Base-by-base conservation (phyloP, 768 basidiomycete species). In the Austroboletus eburneus region DNA sequence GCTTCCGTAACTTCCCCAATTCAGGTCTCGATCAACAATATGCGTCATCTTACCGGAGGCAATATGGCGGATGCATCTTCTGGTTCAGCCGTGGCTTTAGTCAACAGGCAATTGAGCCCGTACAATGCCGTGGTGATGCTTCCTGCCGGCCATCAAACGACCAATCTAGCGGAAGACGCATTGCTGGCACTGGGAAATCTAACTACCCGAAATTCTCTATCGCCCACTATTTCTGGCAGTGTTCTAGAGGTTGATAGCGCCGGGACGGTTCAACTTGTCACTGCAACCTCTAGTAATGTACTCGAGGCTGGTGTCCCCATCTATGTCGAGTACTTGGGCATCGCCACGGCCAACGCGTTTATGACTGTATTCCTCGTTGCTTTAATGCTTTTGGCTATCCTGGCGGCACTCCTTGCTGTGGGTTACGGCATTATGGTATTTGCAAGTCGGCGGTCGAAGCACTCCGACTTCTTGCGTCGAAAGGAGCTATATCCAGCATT, bases 271-370 rank as follows among this genome's bases (percentile, higher is more conserved):
- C 78, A 80, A 50, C 79, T 81, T 2, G 83, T 88, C 39, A 87
- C 87, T 3, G 51, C 72, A 20, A 69, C 69, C 9, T 83, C 84
- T 1, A 65, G 73, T 20, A 86, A 90, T 62, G 68, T 86, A 29
- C 76, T 94, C 17, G 71, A 85, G 52, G 85, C 87, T 17, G 93
- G 91, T 18, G 67, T 95, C 20, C 90, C 91, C 4, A 85, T 88
- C 25, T 94, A 84, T 56, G 81, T 81, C 51, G 91, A 86, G 58
- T 77, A 79, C 13, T 65, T 89, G 21, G 79, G 82, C 44, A 86
- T 97, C 48, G 81, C 87, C 9, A 85, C 84, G 0, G 86, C 85
- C 45, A 94, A 96, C 67, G 86, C 86, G 7, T 96, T 91, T 69
- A 87, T 89, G 78, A 93, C 91, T 5, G 69, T 83, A n/a, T 94